phyloP scores from a whole-genome alignment of 352 stramenopile species.

The Globisporangium irregulare region DNA sequence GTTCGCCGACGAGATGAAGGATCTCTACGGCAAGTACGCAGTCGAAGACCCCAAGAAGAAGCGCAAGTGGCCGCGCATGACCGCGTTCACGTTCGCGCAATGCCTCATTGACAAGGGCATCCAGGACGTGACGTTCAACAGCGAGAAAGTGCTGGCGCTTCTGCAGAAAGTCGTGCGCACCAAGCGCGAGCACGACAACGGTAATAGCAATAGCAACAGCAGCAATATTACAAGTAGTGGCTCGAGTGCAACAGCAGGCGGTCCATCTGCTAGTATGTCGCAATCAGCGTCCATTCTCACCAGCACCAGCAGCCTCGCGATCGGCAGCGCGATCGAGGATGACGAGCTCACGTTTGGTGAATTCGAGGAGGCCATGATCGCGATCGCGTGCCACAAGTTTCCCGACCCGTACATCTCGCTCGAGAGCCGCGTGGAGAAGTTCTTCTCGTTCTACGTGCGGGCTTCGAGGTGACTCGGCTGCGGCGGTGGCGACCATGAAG shows the following conservation, averaged over 20 bases:
- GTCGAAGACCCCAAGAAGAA: conserved; percentile 41
- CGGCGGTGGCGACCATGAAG: background rate
- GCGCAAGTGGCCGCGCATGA: conserved; percentile 43
- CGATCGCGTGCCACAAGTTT: conserved; percentile 74
- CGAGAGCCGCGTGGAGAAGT: conserved; percentile 75
- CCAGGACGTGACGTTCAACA: conserved; percentile 59
- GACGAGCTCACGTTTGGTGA: conserved; percentile 58
- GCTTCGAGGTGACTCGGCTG: background rate
- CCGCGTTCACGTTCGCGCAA: conserved; percentile 57
- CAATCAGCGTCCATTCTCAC: background rate
- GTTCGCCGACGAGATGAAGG: conserved; percentile 54
- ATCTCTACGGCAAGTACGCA: conserved; percentile 54
- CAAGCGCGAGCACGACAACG: conserved; percentile 26
- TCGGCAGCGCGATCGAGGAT: conserved; percentile 6
- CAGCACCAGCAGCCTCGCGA: conserved; percentile 3
- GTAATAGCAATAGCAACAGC: conserved; percentile 7
- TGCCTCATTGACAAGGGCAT: conserved; percentile 62
- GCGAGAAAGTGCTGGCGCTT: conserved; percentile 52
- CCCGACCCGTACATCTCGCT: conserved; percentile 75
- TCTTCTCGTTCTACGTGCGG: conserved; percentile 62
- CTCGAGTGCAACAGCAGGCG: background rate
- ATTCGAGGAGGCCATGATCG: conserved; percentile 71
- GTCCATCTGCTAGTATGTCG: background rate
- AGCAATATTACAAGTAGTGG: conserved; percentile 2
- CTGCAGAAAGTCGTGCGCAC: conserved; percentile 49